Base-by-base conservation (phyloP, 768 basidiomycete genomes). In the Amanita muscaria region DNA sequence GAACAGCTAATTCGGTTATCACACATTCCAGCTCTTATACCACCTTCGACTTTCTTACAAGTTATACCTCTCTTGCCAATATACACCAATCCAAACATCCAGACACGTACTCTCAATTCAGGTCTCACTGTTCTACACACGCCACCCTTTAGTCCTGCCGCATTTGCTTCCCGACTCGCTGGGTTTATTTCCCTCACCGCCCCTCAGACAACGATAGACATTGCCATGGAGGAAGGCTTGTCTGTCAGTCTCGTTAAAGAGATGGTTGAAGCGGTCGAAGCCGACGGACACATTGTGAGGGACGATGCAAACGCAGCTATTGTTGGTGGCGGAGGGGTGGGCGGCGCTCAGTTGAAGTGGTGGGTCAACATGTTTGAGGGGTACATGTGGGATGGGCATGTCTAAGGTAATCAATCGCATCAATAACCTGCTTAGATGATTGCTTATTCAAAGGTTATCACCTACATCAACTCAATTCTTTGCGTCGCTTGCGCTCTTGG, bases 51-150 rank as follows among this genome's bases (percentile, higher is more conserved):
- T 2, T 80, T 97, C 56, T 67, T 88, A n/a, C 74, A 79, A 40
- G 80, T 81, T 10, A 55, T 92, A 5, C 80, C 83, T 0, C 76
- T 76, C 44, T 70, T 98, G 11, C 72, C 80, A 0, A 49, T 56
- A 1, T 71, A 79, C 55, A 91, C 88, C 0, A 56, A 62, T 11
- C 89, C 88, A 2, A 70, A 78, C 1, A 79, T 97, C 49, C 66
- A 68, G 29, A 66, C 70, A 29, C 78, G 88, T 33, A 73, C 71
- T 3, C 85, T 98, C 56, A 57, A 71, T 6, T 86, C 87, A 0
- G 85, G 86, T 0, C 69, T 96, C 2, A 72, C 69, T 8, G 88
- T 97, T 25, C 70, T 98, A 0, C 88, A 94, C 61, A 88, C 85
- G 1, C 88, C 91, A 3, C 69, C 70, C 1, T 96, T 82, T 64